Evolutionary conservation across 768 basidiomycete genomes (phyloP).

Genomic region (Pleurotus giganteus): DNA sequence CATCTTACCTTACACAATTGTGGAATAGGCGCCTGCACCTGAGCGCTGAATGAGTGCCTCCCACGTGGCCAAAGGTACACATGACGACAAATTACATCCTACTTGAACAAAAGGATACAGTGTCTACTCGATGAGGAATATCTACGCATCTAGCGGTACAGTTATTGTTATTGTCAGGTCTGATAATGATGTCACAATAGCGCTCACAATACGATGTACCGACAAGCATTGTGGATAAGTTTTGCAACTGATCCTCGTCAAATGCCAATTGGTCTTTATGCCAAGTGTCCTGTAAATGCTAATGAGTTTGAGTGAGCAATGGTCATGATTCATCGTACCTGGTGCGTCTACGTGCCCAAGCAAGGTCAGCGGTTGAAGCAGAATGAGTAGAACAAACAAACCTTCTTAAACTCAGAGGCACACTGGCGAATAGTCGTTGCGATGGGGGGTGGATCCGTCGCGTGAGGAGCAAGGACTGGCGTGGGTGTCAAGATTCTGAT

Average conservation of each 20-base stretch:
- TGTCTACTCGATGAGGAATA: background rate
- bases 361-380: conserved; percentile 12
- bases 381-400: conserved; percentile 24
- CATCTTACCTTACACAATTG: conserved; percentile 37
- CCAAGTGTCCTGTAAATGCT: conserved; percentile 73
- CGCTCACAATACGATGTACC: conserved; percentile 84
- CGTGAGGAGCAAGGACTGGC: conserved; percentile 71
- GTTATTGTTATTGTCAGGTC: too few species aligned
- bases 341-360: conserved; percentile 48
- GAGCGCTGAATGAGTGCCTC: conserved; percentile 5
- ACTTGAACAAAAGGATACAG: too few species aligned
- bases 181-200: background rate
- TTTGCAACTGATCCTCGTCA: conserved; percentile 87
- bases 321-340: conserved; percentile 35
- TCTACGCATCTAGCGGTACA: background rate
- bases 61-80: conserved; percentile 2
- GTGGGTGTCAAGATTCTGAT: conserved; percentile 13
- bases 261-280: conserved; percentile 85
- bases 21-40: background rate
- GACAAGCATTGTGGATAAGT: conserved; percentile 83
- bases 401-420: conserved; percentile 85
- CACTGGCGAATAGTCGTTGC: conserved; percentile 86
- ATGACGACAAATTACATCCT: conserved; percentile 2
- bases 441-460: conserved; percentile 85
- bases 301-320: conserved; percentile 13